Base-by-base conservation (phyloP, 257 asterid species). In the Gynochthodes officinalis region DNA sequence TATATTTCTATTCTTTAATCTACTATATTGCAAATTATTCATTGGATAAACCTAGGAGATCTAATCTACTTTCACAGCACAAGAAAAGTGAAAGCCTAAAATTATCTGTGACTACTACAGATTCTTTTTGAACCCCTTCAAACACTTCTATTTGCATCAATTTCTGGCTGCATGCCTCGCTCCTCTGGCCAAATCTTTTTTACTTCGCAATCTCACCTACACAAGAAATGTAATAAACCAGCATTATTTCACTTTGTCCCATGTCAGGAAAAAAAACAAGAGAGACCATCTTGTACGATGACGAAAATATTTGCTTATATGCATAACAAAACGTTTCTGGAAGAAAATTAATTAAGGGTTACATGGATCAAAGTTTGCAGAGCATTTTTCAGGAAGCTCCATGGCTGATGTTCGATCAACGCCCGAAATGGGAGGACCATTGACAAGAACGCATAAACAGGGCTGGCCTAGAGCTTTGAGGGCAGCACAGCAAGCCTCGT, bases 381-480 rank as follows among this genome's bases (percentile, higher is more conserved):
- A 72, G 85, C 97, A 91, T 80, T 89, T 91, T 57, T 81, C 90
- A 1, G 99, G 99, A 75, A 94, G 99, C 85, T 84, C 90, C 86
- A 84, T 53, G 35, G 99, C 99, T 80, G 83, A 80, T 83, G 52
- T 64, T 7, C 98, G 89, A 67, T 94, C 99, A 9, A 94, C 93
- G 3, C 97, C 97, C 1, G 95, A 80, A 66, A 94, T 89, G 1
- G 99, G 96, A 62, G 99, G 99, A n/a, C 99, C 99, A 61, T 85
- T 94, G 44, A 91, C 79, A 19, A 94, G 95, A 40, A 89, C 84
- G 52, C 99, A 94, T 6, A 91, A 79, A 40, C 98, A 94, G 30
- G 99, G 91, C 86, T 94, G 99, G 12, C 99, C 99, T 3, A 94
- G 83, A n/a, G 93, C 95, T 81, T 84, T 90, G 75, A 94, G 61